These are phyloP conservation scores for Solanum chilense DNA, from an alignment of 257 asterid species.

Conservation along the genomic window DNA sequence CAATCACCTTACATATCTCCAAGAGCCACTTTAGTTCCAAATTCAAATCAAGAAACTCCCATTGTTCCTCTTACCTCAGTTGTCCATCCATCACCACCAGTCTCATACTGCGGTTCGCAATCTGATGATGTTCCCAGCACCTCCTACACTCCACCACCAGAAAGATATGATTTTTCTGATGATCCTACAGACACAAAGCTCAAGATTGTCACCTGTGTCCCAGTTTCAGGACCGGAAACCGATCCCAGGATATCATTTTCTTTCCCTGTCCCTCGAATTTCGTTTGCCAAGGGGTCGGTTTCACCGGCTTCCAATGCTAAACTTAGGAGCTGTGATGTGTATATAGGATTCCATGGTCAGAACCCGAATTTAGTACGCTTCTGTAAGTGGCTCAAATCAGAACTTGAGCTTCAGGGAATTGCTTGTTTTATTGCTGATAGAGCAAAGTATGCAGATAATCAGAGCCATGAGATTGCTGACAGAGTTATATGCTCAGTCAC, in stretches of 20 bases:
- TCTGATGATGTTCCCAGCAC: slow-evolving; percentile 85
- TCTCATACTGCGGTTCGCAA: slow-evolving; percentile 56
- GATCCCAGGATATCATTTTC: slow-evolving; percentile 75
- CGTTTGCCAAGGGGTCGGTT: slow-evolving; percentile 60
- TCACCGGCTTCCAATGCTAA: slow-evolving; percentile 67
- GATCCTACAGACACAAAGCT: slow-evolving; percentile 37
- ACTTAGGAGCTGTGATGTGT: slow-evolving; percentile 82
- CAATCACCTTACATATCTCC: slow-evolving; percentile 92
- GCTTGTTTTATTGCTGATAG: slow-evolving; percentile 84
- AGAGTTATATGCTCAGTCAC: slow-evolving; percentile 74
- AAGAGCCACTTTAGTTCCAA: slow-evolving; percentile 29
- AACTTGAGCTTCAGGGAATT: slow-evolving; percentile 84
- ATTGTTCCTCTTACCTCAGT: slow-evolving; percentile 11
- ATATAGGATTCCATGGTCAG: slow-evolving; percentile 67
- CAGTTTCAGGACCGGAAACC: slow-evolving; percentile 29
- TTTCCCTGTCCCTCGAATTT: slow-evolving; percentile 68
- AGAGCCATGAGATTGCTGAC: slow-evolving; percentile 88
- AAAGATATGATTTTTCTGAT: slow-evolving; percentile 29
- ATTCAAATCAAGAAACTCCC: not conserved
- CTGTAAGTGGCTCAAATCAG: slow-evolving; percentile 89
- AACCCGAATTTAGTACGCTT: slow-evolving; percentile 54
- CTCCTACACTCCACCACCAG: slow-evolving; percentile 75
- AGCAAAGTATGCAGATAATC: slow-evolving; percentile 58
- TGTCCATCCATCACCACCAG: slow-evolving; percentile 56
- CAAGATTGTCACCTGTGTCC: slow-evolving; percentile 53